Base-by-base conservation (phyloP, 2,329 filamentous ascomycete species). In the Zasmidium citrigriseum region DNA sequence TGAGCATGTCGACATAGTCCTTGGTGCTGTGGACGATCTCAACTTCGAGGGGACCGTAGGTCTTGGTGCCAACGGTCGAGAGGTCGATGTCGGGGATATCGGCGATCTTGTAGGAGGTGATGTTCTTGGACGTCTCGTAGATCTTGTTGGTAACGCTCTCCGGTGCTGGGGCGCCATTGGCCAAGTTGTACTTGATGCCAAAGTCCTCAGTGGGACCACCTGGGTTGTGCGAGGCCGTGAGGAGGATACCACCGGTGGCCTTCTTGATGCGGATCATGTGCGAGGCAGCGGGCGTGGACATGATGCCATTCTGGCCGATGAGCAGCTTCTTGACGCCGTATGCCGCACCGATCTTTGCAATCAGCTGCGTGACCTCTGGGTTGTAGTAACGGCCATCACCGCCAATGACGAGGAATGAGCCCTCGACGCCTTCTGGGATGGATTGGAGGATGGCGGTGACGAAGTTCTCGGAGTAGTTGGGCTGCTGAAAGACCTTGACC, bases 311-410 rank as follows among this genome's bases (percentile, higher is more conserved):
- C 78, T 97, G 93, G 62, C 95, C 95, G 79, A 99, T 90, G 73
- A 99, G 78, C 57, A 99, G 87, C 87, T 98, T 99, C 90, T 96
- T 98, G 74, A 98, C 95, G 64, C 95, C 95, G 74, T 99, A 98
- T 54, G 93, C 95, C 68, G 91, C 90, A 76, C 92, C 89, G 72
- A 99, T 98, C 83, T 96, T 96, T 69, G 93, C 93, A 75, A 98
- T 98, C 78, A 96, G 79, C 80, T 98, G 93, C 68, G 96, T 89
- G 62, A 96, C 93, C 76, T 98, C 93, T 47, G 93, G 90, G 80
- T 99, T 99, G 86, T 89, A 98, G 85, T 87, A 99, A 66, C 95
- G 90, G 62, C 95, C 95, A 82, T 99, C 95, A 72, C 95, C 95
- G 72, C 93, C 95, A 75, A 99, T 96, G 76, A 99, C 93, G 66